Conservation (phyloP, 2,329 filamentous ascomycete genomes). For the Triangularia verruculosa region DNA sequence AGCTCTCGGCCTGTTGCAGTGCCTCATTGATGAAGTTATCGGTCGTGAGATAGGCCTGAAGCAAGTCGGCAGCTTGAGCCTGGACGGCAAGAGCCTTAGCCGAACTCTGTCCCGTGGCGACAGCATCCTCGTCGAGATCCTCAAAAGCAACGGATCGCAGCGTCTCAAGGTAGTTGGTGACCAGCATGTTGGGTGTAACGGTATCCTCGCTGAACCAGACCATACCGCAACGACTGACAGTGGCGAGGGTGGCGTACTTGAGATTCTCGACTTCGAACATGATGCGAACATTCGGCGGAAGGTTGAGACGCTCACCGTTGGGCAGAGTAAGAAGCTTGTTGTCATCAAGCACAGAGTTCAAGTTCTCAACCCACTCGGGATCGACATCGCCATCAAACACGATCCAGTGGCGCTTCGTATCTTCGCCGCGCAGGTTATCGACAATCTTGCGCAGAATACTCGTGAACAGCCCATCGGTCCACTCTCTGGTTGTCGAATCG, state of each 20-base stretch:
- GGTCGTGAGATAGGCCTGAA: constrained; percentile 70
- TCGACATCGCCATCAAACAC: constrained; percentile 99
- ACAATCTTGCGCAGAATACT: constrained; percentile 98
- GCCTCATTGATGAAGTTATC: constrained; percentile 80
- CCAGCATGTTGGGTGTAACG: constrained; percentile 88
- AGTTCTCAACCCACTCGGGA: constrained; percentile 98
- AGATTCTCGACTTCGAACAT: constrained; percentile 99
- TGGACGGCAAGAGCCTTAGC: constrained; percentile 79
- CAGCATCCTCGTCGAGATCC: constrained; percentile 89
- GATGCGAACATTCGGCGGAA: constrained; percentile 92
- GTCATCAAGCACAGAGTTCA: constrained; percentile 99
- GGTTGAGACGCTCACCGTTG: constrained; percentile 94
- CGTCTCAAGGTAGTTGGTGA: constrained; percentile 82
- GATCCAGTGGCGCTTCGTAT: constrained; percentile 97
- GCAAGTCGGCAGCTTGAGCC: constrained; percentile 71
- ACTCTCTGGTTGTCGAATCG: constrained; percentile 95
- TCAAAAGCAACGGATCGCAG: constrained; percentile 84
- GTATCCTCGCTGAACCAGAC: constrained; percentile 99
- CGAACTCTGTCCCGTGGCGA: constrained; percentile 70
- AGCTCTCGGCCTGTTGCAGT: constrained; percentile 70
- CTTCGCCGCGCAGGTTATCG: constrained; percentile 95
- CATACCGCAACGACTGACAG: constrained; percentile 99
- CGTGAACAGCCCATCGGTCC: constrained; percentile 98
- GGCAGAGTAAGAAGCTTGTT: constrained; percentile 97
- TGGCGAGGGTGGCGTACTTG: constrained; percentile 95